A percentile compares a stretch with the other conserved stretches of the same genome.
These are phyloP conservation scores for Isabelozyma heimii DNA, from an alignment of 805 yeast species.

Conservation along the genomic window DNA sequence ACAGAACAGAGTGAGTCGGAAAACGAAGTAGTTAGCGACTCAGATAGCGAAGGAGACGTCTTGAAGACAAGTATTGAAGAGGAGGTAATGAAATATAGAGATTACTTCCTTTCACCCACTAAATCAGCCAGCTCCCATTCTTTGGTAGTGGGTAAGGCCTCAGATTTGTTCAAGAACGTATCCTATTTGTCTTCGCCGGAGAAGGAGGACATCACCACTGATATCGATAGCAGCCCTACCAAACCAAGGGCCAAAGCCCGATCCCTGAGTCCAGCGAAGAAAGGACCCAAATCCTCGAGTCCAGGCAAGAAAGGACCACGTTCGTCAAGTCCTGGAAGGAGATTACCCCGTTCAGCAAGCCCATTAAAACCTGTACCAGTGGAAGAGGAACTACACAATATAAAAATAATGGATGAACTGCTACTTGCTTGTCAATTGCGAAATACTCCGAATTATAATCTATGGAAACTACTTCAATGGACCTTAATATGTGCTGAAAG, in stretches of 20 bases:
- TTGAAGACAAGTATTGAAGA: constrained; percentile 11
- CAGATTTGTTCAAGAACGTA: not conserved
- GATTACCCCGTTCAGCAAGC: not conserved
- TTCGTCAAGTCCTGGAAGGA: not conserved
- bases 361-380: not conserved
- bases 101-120: constrained; percentile 8
- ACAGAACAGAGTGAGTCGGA: not conserved
- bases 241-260: not conserved
- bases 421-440: constrained; percentile 20
- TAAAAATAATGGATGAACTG: constrained; percentile 31
- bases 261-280: constrained; percentile 1
- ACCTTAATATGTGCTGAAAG: constrained; percentile 32
- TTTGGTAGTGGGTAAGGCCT: constrained; percentile 1
- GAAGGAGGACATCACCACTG: not conserved
- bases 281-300: constrained; percentile 1
- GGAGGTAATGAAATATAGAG: constrained; percentile 15
- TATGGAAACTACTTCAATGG: constrained; percentile 37
- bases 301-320: not conserved
- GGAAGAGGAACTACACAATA: constrained; percentile 1
- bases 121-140: not conserved
- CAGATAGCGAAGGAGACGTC: constrained; percentile 7
- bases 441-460: constrained; percentile 12
- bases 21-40: constrained; percentile 10
- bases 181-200: not conserved
- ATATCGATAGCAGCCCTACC: not conserved